Evolutionary conservation across 2,329 filamentous ascomycete species (phyloP).

Genomic region (Aspergillus pseudoviridinutans): DNA sequence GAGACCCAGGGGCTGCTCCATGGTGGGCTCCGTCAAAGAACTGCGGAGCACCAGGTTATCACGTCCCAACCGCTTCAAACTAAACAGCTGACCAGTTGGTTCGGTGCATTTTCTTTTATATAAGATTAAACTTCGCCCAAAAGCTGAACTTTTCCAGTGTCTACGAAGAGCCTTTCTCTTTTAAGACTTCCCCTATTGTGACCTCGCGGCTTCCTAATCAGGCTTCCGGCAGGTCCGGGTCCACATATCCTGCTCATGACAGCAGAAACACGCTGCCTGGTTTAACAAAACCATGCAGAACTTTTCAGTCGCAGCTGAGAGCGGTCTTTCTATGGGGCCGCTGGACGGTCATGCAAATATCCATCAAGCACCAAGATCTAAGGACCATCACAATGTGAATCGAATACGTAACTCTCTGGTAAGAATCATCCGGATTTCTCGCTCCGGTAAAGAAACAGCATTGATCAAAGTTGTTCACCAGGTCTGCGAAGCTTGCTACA

Average conservation of each 20-base stretch:
- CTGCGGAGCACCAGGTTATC: neutral
- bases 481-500: conserved; percentile 91
- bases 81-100: neutral
- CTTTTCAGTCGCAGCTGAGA: neutral
- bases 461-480: conserved; percentile 33
- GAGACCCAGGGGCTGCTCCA: neutral
- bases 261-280: neutral
- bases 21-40: neutral
- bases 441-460: neutral
- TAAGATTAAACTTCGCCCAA: neutral
- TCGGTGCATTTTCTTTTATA: too few relatives aligned
- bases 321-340: conserved; percentile 4
- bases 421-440: conserved; percentile 9
- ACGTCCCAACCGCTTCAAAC: neutral
- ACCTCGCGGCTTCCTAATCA: neutral
- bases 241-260: neutral
- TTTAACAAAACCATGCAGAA: conserved; percentile 14
- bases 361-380: conserved; percentile 4
- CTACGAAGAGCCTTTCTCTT: neutral
- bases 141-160: neutral
- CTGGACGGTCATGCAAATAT: conserved; percentile 5
- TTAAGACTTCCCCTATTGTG: neutral
- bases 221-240: neutral
- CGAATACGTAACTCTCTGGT: conserved; percentile 20
- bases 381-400: conserved; percentile 4